Evolutionary conservation across 225 moss, liverwort and hornwort genomes (phyloP).

Genomic region (Pseudisothecium myosuroides): DNA sequence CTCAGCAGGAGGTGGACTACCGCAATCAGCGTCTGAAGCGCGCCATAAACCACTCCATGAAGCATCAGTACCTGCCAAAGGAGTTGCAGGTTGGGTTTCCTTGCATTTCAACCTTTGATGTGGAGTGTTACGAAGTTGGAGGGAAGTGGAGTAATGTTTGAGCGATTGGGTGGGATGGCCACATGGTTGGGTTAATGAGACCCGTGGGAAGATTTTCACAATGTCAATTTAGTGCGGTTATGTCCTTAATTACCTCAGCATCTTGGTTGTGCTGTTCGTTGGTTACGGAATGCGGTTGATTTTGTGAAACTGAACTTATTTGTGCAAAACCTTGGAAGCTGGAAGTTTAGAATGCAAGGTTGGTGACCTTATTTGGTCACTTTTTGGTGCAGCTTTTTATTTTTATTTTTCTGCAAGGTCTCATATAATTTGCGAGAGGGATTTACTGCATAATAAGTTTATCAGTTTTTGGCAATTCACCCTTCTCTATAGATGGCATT

Average conservation of each 20-base stretch:
- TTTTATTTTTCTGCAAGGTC: neutral
- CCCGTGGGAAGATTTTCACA: neutral
- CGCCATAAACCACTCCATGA: conserved; percentile 43
- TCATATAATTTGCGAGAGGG: neutral
- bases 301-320: neutral
- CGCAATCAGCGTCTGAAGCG: conserved; percentile 59
- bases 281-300: neutral
- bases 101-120: neutral
- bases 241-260: neutral
- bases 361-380: neutral
- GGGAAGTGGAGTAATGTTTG: neutral
- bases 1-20: conserved; percentile 40
- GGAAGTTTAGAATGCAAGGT: neutral
- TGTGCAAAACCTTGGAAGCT: neutral
- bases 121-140: neutral
- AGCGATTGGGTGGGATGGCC: neutral
- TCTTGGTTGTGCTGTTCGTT: neutral
- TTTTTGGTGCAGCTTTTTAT: neutral
- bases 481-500: neutral
- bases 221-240: neutral
- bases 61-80: conserved; percentile 44
- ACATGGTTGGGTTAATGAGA: neutral
- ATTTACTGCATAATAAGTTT: neutral
- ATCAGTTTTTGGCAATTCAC: neutral
- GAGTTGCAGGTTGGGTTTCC: conserved; percentile 33